Conservation (phyloP, 1,139 yeast species). For the Taphrina deformans region DNA sequence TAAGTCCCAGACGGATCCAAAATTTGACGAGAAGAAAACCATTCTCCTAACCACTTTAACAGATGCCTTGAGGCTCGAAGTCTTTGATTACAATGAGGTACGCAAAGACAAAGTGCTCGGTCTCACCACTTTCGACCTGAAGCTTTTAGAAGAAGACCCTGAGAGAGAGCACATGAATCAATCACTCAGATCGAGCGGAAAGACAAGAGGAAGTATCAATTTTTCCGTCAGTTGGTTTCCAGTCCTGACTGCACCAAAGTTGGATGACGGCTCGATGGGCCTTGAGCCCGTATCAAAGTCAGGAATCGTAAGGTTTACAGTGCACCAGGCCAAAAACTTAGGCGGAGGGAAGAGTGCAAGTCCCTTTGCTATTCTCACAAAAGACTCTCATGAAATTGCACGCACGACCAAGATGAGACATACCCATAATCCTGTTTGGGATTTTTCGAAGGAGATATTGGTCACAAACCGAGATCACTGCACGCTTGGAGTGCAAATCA, state of each 20-base stretch:
- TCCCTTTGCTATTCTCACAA: slow-evolving; percentile 56
- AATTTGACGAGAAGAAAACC: slow-evolving; percentile 77
- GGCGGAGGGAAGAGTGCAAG: slow-evolving; percentile 64
- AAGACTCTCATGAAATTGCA: slow-evolving; percentile 57
- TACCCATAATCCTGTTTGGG: slow-evolving; percentile 69
- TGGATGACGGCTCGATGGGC: slow-evolving; percentile 79
- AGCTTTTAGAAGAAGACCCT: slow-evolving; percentile 54
- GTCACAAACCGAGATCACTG: slow-evolving; percentile 71
- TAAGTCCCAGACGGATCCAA: slow-evolving; percentile 65
- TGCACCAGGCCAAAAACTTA: slow-evolving; percentile 71
- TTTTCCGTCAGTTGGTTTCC: slow-evolving; percentile 78
- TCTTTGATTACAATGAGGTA: slow-evolving; percentile 71
- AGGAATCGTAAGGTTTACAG: slow-evolving; percentile 74
- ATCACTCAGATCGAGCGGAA: slow-evolving; percentile 69
- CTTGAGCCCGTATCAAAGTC: slow-evolving; percentile 93
- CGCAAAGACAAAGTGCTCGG: slow-evolving; percentile 84
- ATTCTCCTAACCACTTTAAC: slow-evolving; percentile 72
- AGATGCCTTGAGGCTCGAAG: slow-evolving; percentile 71
- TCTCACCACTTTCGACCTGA: slow-evolving; percentile 71
- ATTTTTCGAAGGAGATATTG: slow-evolving; percentile 65
- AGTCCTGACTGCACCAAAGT: slow-evolving; percentile 68
- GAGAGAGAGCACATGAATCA: slow-evolving; percentile 56
- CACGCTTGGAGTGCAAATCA: slow-evolving; percentile 64
- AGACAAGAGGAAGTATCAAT: slow-evolving; percentile 70
- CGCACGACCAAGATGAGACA: slow-evolving; percentile 63